Conservation (phyloP, 192 early-diverging fungal genomes). For the Funneliformis mosseae region DNA sequence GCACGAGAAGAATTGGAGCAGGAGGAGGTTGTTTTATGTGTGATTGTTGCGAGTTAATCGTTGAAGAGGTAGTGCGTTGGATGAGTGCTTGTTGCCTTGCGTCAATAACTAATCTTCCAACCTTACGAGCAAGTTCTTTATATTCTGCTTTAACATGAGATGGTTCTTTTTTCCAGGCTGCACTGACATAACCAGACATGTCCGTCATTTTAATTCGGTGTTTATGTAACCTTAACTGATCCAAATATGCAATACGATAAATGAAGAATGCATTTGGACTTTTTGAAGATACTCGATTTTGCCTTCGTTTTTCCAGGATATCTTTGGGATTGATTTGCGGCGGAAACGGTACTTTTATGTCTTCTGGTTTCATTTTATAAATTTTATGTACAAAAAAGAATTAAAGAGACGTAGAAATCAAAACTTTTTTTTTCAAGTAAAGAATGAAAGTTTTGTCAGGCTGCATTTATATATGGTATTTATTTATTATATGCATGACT, state of each 20-base stretch:
- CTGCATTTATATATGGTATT: too few relatives aligned
- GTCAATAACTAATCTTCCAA: constrained; percentile 2
- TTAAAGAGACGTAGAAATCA: too few relatives aligned
- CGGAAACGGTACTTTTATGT: background rate
- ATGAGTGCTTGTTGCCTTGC: background rate
- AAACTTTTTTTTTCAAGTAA: too few relatives aligned
- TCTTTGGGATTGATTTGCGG: background rate
- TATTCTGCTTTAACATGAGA: background rate
- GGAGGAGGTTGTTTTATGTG: too few relatives aligned
- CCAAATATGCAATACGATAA: constrained; percentile 5
- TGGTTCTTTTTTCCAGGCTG: background rate
- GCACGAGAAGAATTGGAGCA: too few relatives aligned
- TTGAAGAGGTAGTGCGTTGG: background rate
- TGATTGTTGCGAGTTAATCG: too few relatives aligned
- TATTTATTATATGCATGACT: too few relatives aligned
- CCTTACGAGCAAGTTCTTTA: background rate
- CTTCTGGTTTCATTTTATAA: background rate
- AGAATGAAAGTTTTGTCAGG: too few relatives aligned
- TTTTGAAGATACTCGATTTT: background rate
- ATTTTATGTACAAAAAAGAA: background rate
- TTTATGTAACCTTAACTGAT: background rate
- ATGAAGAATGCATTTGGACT: constrained; percentile 5
- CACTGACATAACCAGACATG: background rate
- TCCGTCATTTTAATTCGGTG: background rate
- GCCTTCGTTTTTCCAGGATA: background rate